Evolutionary conservation across 768 basidiomycete species (phyloP).

Genomic region (Serendipita sp.): DNA sequence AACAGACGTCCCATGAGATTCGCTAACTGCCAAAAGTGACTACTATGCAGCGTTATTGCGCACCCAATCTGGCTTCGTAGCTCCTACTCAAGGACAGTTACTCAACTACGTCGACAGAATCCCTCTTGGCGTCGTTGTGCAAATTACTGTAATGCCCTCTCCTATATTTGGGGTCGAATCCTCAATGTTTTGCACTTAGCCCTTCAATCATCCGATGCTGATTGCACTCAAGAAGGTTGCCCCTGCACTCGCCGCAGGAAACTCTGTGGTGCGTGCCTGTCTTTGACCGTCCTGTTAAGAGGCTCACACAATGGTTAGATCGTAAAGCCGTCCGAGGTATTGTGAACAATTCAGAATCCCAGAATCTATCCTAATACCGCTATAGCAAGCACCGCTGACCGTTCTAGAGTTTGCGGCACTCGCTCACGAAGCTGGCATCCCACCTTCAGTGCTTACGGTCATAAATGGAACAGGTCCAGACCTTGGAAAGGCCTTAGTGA

Average conservation of each 20-base stretch:
- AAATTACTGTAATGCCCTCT: constrained; percentile 48
- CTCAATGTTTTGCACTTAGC: constrained; percentile 25
- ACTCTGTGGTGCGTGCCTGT: constrained; percentile 43
- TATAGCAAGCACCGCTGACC: constrained; percentile 58
- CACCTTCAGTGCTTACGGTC: constrained; percentile 53
- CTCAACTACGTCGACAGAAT: constrained; percentile 66
- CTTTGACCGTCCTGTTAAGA: background rate
- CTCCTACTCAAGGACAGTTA: constrained; percentile 64
- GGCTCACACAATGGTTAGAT: constrained; percentile 5
- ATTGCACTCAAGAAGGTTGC: constrained; percentile 83
- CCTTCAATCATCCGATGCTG: constrained; percentile 80
- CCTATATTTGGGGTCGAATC: background rate
- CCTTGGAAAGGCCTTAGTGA: constrained; percentile 49
- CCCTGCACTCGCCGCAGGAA: constrained; percentile 71
- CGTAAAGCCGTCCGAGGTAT: constrained; percentile 9
- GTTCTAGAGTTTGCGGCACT: constrained; percentile 63
- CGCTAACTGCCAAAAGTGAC: constrained; percentile 28
- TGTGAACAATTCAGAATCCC: background rate
- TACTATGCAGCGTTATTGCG: constrained; percentile 64
- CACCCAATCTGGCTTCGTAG: constrained; percentile 48
- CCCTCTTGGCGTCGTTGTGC: constrained; percentile 77
- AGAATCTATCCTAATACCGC: background rate
- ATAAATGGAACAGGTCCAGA: constrained; percentile 54
- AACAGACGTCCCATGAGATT: background rate
- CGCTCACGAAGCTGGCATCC: constrained; percentile 57